These are phyloP conservation scores for Naganishia antarctica DNA, from an alignment of 768 basidiomycete genomes.

Conservation along the genomic window DNA sequence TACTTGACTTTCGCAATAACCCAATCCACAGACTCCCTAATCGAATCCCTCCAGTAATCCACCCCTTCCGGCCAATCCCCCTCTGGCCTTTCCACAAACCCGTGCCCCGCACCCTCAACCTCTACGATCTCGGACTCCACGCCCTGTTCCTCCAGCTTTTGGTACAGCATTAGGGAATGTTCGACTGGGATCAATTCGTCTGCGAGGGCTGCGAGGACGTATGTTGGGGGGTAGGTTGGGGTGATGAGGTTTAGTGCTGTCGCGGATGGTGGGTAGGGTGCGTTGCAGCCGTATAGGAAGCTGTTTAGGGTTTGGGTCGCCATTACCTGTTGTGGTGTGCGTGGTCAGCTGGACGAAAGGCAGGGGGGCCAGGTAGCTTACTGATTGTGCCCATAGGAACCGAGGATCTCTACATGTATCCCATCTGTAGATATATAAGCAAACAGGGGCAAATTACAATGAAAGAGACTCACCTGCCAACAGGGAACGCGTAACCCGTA, in stretches of 20 bases:
- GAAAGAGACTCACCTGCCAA: background rate
- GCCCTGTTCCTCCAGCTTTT: conserved; percentile 15
- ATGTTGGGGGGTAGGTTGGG: conserved; percentile 22
- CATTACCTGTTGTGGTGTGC: background rate
- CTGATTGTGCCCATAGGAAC: conserved; percentile 1
- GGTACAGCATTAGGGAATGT: conserved; percentile 13
- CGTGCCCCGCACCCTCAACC: conserved; percentile 3
- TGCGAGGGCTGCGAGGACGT: conserved; percentile 13
- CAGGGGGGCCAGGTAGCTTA: background rate
- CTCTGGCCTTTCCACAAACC: conserved; percentile 2
- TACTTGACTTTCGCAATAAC: conserved; percentile 1
- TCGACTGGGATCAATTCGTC: conserved; percentile 21
- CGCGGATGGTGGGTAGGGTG: conserved; percentile 6
- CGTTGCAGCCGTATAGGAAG: conserved; percentile 11
- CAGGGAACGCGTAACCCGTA: background rate
- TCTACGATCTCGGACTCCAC: conserved; percentile 17
- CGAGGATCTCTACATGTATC: background rate
- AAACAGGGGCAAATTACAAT: background rate
- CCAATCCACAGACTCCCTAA: conserved; percentile 7
- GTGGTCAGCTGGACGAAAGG: background rate
- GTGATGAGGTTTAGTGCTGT: conserved; percentile 17
- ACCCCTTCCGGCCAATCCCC: background rate
- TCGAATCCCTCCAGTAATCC: conserved; percentile 6
- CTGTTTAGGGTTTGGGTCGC: conserved; percentile 2
- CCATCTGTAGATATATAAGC: background rate